Base-by-base conservation (phyloP, 345 rosid species). In the Excoecaria agallocha region DNA sequence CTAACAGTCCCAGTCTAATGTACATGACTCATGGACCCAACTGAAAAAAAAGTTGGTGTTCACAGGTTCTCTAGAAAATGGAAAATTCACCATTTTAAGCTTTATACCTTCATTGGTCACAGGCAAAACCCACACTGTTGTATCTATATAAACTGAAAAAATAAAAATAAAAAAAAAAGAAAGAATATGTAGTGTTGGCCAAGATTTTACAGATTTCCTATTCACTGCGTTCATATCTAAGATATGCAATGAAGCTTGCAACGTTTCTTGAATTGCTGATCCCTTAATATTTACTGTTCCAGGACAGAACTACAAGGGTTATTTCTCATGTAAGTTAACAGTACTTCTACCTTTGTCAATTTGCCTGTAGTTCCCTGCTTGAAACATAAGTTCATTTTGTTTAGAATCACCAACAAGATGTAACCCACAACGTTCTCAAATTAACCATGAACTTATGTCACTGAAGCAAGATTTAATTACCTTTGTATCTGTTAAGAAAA, bases 401-500 rank as follows among this genome's bases (percentile, higher is more conserved):
- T 55, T 37, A 66, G 56, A 76, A 72, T 5, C 45, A 41, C 45
- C 45, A 41, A 41, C 8, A 41, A 41, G 7, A 41, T 1, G 45
- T 8, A 8, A 41, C 45, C 7, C 45, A 41, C 3, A 41, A 41
- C 3, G 8, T 41, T 41, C 45, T 41, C 45, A 41, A 43, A 43
- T 8, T 10, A 43, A 43, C 7, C 48, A 43, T 1, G 10, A 3
- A 43, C 48, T 43, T 43, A 43, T 43, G 48, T 5, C 0, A 43
- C 1, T 43, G 10, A 8, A 43, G 46, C 6, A 43, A 1, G 10
- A 43, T 8, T 43, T 3, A 43, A 43, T 58, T 83, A 84, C 87
- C 86, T 30, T 79, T 67, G 68, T 50, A 73, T 67, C 63, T 71
- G 71, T 76, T 81, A 72, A 72, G 22, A 37, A 12, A 72, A 72